Conservation (phyloP, 2,329 filamentous ascomycete species). For the Beauveria pseudobassiana region DNA sequence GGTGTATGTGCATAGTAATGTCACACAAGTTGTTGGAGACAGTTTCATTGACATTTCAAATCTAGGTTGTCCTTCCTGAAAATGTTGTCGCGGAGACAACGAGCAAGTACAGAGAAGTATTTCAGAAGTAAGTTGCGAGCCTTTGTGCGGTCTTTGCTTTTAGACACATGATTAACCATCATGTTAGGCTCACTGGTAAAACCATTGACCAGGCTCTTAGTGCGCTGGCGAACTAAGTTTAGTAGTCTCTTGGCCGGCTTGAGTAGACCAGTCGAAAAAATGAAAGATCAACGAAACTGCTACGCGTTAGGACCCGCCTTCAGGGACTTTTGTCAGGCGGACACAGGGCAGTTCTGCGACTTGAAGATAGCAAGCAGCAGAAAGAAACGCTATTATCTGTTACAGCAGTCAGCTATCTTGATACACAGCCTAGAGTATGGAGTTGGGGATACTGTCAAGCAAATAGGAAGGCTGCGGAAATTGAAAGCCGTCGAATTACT, state of each 20-base stretch:
- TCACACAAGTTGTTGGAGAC: not conserved
- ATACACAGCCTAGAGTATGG: not conserved
- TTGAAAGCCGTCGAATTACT: not conserved
- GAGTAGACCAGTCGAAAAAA: not conserved
- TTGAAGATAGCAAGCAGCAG: not conserved
- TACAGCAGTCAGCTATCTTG: not conserved
- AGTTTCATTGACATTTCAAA: not conserved
- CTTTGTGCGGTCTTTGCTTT: too few species aligned
- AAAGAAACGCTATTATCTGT: not conserved
- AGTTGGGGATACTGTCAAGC: not conserved
- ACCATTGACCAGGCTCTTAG: constrained; percentile 13
- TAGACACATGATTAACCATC: not conserved
- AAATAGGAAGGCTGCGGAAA: not conserved
- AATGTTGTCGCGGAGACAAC: constrained; percentile 64
- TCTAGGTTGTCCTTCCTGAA: constrained; percentile 47
- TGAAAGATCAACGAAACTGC: not conserved
- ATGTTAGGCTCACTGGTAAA: constrained; percentile 12
- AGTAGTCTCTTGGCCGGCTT: not conserved
- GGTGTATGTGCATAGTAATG: not conserved
- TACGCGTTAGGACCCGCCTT: not conserved
- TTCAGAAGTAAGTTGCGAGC: constrained; percentile 19
- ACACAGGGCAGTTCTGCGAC: not conserved
- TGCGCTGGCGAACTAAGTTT: constrained; percentile 14
- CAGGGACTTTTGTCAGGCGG: not conserved
- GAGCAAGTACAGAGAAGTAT: constrained; percentile 71